phyloP scores from a whole-genome alignment of 371 early-diverging fungal species.

The Entomophthora muscae region DNA sequence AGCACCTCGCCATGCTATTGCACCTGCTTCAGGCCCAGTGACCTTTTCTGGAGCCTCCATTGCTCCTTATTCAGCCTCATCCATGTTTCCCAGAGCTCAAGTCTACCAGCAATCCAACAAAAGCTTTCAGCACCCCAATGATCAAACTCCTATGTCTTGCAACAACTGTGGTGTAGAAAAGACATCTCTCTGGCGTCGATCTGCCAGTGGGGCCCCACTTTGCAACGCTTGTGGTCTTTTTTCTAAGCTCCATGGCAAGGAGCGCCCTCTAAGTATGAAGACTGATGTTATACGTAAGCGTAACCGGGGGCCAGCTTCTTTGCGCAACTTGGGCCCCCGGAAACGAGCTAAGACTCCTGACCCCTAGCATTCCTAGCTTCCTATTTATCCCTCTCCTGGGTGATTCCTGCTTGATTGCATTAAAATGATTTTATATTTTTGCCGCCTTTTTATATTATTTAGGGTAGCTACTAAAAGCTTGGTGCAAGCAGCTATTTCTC shows the following conservation, averaged over 20 bases:
- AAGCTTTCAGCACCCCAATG: neutral
- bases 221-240: constrained; percentile 50
- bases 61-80: no score
- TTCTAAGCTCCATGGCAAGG: constrained; percentile 68
- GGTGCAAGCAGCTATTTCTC: no score
- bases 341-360: neutral
- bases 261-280: constrained; percentile 63
- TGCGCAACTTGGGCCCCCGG: neutral
- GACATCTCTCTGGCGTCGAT: constrained; percentile 94
- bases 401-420: no score
- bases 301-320: constrained; percentile 22
- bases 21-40: neutral
- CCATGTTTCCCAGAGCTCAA: neutral
- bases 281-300: constrained; percentile 73
- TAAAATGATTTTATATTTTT: no score
- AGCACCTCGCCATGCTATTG: no score
- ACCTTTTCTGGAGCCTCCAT: no score
- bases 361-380: no score
- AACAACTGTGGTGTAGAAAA: constrained; percentile 77
- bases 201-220: constrained; percentile 42
- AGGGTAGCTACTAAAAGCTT: no score
- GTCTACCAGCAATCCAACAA: neutral
- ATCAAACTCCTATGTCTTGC: constrained; percentile 27
- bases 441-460: no score
- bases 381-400: no score